phyloP scores from a whole-genome alignment of 1,284 basidiomycete genomes.

The Thelephora terrestris region DNA sequence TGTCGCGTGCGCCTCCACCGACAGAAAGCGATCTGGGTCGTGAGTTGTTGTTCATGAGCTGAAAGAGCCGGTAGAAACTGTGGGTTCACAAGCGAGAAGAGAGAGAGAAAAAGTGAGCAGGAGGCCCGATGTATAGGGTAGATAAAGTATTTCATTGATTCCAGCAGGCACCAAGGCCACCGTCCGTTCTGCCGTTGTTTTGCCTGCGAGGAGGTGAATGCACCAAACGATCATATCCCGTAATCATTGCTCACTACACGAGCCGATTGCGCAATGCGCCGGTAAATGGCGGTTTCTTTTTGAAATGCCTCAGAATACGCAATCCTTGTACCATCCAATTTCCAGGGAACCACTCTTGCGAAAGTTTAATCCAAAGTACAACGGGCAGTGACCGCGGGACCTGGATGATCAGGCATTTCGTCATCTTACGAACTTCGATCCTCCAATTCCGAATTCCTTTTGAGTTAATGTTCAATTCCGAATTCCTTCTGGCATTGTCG shows the following conservation, averaged over 20 bases:
- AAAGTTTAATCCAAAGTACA: too few species aligned
- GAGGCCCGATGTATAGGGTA: too few species aligned
- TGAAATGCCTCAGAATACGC: too few species aligned
- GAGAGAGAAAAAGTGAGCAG: not conserved
- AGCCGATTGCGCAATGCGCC: conserved; percentile 1
- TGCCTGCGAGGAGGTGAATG: not conserved
- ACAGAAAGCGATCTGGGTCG: not conserved
- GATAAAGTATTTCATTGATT: conserved; percentile 1
- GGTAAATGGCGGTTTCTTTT: too few species aligned
- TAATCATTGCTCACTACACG: conserved; percentile 1
- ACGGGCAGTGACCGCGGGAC: too few species aligned
- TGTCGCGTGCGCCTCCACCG: not conserved
- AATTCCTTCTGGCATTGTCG: too few species aligned
- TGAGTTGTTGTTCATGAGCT: not conserved
- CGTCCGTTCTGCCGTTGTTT: not conserved
- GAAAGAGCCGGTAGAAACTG: not conserved
- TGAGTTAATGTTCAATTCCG: too few species aligned
- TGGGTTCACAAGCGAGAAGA: not conserved
- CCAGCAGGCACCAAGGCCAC: not conserved
- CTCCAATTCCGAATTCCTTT: too few species aligned
- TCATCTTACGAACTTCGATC: too few species aligned
- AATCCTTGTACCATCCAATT: too few species aligned
- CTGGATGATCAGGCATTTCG: too few species aligned
- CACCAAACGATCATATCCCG: not conserved
- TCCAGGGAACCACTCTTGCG: too few species aligned